Conservation (phyloP, 306 rosid species). For the Malus orientalis region DNA sequence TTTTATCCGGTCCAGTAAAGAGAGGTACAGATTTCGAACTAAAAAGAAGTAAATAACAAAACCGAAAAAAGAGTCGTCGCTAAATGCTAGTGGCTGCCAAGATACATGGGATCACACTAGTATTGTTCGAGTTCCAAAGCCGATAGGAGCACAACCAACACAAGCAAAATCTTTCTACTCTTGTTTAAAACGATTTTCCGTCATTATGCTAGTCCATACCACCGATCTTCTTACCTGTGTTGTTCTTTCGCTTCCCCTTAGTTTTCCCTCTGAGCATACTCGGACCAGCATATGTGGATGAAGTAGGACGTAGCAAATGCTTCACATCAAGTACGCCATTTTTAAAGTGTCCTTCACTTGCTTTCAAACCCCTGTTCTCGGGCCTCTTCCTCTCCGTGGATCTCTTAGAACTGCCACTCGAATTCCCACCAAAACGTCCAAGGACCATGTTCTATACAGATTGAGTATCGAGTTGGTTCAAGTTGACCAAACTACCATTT, state of each 20-base stretch:
- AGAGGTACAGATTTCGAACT: too few relatives aligned
- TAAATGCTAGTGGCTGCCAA: too few relatives aligned
- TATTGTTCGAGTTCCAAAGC: not conserved
- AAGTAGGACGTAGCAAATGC: slow-evolving; percentile 43
- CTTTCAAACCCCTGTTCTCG: slow-evolving; percentile 42
- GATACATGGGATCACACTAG: not conserved
- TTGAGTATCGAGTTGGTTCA: not conserved
- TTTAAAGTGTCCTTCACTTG: slow-evolving; percentile 59
- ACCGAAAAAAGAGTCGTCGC: too few relatives aligned
- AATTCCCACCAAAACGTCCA: slow-evolving; percentile 43
- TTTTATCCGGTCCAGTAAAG: too few relatives aligned
- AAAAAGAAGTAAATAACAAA: too few relatives aligned
- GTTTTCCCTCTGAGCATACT: slow-evolving; percentile 18
- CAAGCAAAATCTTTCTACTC: not conserved
- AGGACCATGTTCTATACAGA: slow-evolving; percentile 36
- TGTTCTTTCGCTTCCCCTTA: slow-evolving; percentile 30
- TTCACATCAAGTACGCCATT: slow-evolving; percentile 73
- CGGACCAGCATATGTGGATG: slow-evolving; percentile 14
- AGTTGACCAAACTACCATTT: not conserved
- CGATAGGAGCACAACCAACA: not conserved
- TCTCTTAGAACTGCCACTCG: slow-evolving; percentile 29
- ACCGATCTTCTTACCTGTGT: slow-evolving; percentile 18
- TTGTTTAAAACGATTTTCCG: not conserved
- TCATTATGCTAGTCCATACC: slow-evolving; percentile 19
- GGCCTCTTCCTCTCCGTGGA: slow-evolving; percentile 41